Conservation (phyloP, 2,329 filamentous ascomycete species). For the Monascus ruber region DNA sequence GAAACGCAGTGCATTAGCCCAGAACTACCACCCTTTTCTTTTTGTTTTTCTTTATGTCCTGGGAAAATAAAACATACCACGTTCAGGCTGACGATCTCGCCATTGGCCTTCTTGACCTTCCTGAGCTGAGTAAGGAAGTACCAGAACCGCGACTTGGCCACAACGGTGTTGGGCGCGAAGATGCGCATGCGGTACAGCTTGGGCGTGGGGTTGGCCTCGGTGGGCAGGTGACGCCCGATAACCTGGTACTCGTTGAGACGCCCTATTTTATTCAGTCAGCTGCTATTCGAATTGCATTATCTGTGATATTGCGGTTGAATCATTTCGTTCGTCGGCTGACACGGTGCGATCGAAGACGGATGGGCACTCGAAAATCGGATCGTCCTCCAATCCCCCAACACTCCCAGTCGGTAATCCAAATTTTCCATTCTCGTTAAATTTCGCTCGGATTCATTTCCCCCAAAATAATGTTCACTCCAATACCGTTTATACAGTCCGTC, state of each 20-base stretch:
- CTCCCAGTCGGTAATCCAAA: too few species aligned
- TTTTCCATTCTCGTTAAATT: conserved; percentile 1
- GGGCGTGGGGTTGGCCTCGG: conserved; percentile 90
- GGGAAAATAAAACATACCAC: conserved; percentile 51
- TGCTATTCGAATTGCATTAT: conserved; percentile 6
- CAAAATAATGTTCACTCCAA: conserved; percentile 1
- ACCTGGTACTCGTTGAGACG: conserved; percentile 99
- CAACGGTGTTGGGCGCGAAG: conserved; percentile 94
- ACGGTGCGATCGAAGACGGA: too few species aligned
- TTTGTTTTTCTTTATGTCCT: neutral
- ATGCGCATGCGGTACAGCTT: conserved; percentile 99
- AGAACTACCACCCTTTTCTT: neutral
- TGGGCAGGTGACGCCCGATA: conserved; percentile 98
- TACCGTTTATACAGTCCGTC: conserved; percentile 2
- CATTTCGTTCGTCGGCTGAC: too few species aligned
- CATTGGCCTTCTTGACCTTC: conserved; percentile 99
- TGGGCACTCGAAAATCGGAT: conserved; percentile 1
- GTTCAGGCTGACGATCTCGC: conserved; percentile 97
- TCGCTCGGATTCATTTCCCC: conserved; percentile 1
- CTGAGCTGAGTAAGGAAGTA: conserved; percentile 99
- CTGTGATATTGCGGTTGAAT: too few species aligned
- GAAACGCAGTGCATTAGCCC: neutral
- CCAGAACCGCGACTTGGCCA: conserved; percentile 99
- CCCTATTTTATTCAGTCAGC: conserved; percentile 50
- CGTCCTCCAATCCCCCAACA: neutral